Base-by-base conservation (phyloP, 176 grass and related monocot genomes). In the Alloteropsis semialata region DNA sequence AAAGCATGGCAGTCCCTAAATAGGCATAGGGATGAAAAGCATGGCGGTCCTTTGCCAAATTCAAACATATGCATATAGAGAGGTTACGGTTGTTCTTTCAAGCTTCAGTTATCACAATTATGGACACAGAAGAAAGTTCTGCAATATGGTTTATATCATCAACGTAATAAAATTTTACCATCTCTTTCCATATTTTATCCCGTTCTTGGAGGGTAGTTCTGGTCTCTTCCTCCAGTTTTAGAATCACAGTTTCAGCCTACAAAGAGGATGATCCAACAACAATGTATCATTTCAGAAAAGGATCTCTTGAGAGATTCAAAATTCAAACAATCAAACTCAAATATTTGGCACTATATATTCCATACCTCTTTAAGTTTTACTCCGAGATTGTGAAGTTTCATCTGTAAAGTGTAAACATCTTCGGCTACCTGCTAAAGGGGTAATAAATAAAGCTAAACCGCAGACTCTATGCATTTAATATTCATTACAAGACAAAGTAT, bases 301-400 rank as follows among this genome's bases (percentile, higher is more conserved):
- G 80, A 6, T 25, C 16, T 55, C 4, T 12, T 48, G 64, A 87
- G 39, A 27, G 46, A 45, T 66, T 32, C 27, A 29, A 33, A 34
- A 72, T 72, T 73, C 29, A 14, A 24, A 56, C 19, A 18, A 48
- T 6, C 43, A 8, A 73, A 80, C 32, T 74, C 15, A 37, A 36
- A 27, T n/a, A 57, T 76, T n/a, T 65, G 6, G 22, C 22, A 30
- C 55, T 49, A 41, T 48, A 69, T 62, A 39, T 21, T 24, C 74
- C 81, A 74, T 66, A 94, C 95, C 88, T 91, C 90, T 67, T 86
- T 72, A 86, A 98, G 87, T 87, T 98, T 95, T 17, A 39, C 77
- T 93, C 90, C 86, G 79, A 98, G 88, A 88, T 66, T 81, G 76
- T 82, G 82, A 45, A 95, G 78, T 69, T 91, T 86, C 44, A 62